A percentile compares a stretch with the other conserved stretches of the same genome.
phyloP scores from a whole-genome alignment of 225 moss, liverwort and hornwort genomes.

The Marchantia polymorpha region DNA sequence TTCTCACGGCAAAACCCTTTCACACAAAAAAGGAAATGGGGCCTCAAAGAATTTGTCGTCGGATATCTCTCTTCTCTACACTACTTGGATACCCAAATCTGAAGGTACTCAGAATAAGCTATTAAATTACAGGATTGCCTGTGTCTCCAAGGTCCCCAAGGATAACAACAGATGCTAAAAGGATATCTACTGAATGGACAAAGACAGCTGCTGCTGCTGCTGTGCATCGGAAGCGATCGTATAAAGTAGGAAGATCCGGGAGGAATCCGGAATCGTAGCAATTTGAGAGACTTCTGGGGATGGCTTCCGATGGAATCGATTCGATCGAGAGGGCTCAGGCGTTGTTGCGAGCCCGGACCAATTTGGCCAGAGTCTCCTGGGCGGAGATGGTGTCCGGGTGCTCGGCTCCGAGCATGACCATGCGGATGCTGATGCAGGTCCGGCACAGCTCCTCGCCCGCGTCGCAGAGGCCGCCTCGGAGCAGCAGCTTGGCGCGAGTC shows the following conservation, averaged over 20 bases:
- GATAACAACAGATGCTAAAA: neutral
- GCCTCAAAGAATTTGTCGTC: constrained; percentile 6
- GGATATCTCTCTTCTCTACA: neutral
- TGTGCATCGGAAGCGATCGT: neutral
- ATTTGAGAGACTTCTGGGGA: neutral
- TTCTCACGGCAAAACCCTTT: constrained; percentile 11
- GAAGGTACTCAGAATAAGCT: neutral
- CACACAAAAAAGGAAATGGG: neutral
- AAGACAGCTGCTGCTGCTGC: neutral
- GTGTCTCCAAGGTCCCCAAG: neutral
- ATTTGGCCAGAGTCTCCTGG: constrained; percentile 47
- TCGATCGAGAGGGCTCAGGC: neutral
- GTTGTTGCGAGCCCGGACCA: constrained; percentile 32
- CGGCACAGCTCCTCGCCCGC: constrained; percentile 54
- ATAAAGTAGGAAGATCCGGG: neutral
- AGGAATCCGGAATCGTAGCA: neutral
- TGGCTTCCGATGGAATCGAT: neutral
- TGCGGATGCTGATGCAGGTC: constrained; percentile 58
- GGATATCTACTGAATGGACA: neutral
- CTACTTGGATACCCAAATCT: constrained; percentile 1
- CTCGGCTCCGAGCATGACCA: constrained; percentile 56
- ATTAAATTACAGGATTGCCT: constrained; percentile 14
- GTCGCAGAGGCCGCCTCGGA: constrained; percentile 55
- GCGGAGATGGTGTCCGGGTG: constrained; percentile 51
- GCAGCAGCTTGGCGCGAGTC: constrained; percentile 52